These are phyloP conservation scores for Maudiozyma barnettii DNA, from an alignment of 805 yeast genomes.

Conservation along the genomic window DNA sequence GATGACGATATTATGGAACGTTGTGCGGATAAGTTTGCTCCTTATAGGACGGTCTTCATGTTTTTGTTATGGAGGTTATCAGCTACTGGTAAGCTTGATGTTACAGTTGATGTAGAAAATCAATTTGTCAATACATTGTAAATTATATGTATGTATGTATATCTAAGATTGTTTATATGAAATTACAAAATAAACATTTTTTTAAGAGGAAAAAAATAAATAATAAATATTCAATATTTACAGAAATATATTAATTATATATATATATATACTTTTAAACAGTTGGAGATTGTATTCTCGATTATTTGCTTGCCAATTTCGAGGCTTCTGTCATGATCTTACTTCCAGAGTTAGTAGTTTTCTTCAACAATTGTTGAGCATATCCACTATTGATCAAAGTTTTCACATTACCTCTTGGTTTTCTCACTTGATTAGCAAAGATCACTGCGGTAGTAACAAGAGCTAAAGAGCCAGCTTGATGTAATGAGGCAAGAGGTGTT, in stretches of 20 bases:
- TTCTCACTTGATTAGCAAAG: conserved; percentile 46
- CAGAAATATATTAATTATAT: too few species aligned
- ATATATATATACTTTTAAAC: too few species aligned
- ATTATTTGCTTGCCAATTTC: conserved; percentile 16
- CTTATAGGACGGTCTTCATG: conserved; percentile 63
- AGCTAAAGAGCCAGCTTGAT: conserved; percentile 94
- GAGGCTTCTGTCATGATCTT: conserved; percentile 32
- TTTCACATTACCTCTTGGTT: conserved; percentile 42
- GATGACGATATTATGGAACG: conserved; percentile 49
- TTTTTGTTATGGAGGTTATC: conserved; percentile 65
- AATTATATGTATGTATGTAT: too few species aligned
- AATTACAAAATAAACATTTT: conserved; percentile 2
- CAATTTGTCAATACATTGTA: conserved; percentile 10
- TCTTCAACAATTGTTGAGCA: conserved; percentile 18
- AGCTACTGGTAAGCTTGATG: conserved; percentile 43
- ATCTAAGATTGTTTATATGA: too few species aligned
- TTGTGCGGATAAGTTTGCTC: conserved; percentile 51
- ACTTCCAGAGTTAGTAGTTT: conserved; percentile 21
- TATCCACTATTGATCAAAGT: conserved; percentile 26
- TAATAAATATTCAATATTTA: not conserved
- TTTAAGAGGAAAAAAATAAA: not conserved
- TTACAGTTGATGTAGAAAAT: conserved; percentile 22
- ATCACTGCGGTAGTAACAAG: conserved; percentile 71
- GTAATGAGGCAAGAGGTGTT: conserved; percentile 84
- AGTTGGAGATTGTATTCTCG: not conserved